Evolutionary conservation across 2,329 filamentous ascomycete genomes (phyloP).

Genomic region (Penicillium sp.): DNA sequence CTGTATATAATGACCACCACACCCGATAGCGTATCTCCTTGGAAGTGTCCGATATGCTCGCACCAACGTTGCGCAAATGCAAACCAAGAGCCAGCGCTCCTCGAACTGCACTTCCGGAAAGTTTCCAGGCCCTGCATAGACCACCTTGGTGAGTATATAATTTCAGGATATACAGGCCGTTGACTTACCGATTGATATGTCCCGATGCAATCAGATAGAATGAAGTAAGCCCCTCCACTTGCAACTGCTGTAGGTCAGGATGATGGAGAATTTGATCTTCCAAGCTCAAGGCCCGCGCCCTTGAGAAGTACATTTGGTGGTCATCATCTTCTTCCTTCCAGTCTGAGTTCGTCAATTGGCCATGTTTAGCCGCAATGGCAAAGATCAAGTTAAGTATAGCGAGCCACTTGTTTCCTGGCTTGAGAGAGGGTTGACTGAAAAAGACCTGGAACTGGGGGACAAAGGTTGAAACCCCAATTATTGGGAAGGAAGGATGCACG

Average conservation of each 20-base stretch:
- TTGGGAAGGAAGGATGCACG: conserved; percentile 46
- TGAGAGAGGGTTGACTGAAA: conserved; percentile 32
- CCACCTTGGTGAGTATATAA: background rate
- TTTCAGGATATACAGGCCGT: background rate
- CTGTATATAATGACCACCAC: conserved; percentile 45
- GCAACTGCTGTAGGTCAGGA: conserved; percentile 44
- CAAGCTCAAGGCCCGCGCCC: conserved; percentile 40
- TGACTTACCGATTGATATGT: conserved; percentile 43
- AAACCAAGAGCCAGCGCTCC: conserved; percentile 42
- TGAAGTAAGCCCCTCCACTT: conserved; percentile 42
- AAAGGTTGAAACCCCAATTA: conserved; percentile 43
- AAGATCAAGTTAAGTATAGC: conserved; percentile 47
- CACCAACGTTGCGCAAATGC: conserved; percentile 42
- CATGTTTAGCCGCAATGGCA: conserved; percentile 43
- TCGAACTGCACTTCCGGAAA: conserved; percentile 41
- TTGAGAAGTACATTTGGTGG: conserved; percentile 42
- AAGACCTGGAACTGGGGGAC: conserved; percentile 43
- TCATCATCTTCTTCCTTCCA: conserved; percentile 38
- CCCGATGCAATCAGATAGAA: conserved; percentile 42
- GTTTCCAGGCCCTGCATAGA: conserved; percentile 40
- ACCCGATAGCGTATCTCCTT: conserved; percentile 46
- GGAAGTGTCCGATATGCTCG: conserved; percentile 37
- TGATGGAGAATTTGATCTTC: conserved; percentile 41
- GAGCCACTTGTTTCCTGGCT: conserved; percentile 42
- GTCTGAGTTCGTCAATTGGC: conserved; percentile 36